Evolutionary conservation across 176 grass and related monocot genomes (phyloP), one percentile per base, ranked within the genome.

Genomic region (Oryza nivara): DNA sequence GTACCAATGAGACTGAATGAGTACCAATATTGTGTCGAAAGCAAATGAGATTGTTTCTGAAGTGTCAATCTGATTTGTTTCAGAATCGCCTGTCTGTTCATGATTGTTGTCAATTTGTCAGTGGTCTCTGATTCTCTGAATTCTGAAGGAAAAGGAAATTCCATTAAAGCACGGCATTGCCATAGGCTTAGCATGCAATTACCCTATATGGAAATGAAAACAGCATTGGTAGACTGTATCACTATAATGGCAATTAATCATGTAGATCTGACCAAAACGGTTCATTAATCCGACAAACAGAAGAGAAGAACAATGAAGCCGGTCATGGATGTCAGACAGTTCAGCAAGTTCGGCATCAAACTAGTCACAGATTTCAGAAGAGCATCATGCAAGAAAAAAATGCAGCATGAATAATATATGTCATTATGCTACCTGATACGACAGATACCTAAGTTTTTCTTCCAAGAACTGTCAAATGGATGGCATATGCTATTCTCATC

Each of bases 341-440:
- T 79, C 60, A 58, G 68, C 46, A 79, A 72, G 23, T 58, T 35
- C 74, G 44, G 58, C 63, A 47, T 65, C 60, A 76, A 72, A 23
- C 78, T 85, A 58, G 9, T 52, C 71, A 70, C 20, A 70, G 28
- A 38, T 51, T 67, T 25, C 38, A 72, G 56, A 9, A 72, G 77
- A n/a, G n/a, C 65, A 20, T 40, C 1, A 44, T 60, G 32, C 13
- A 22, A 40, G 5, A 40, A 58, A 72, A 66, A 60, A 61, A 3
- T 44, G 40, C 4, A 60, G 46, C 20, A 67, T 72, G 12, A 32
- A 32, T 40, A 38, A 40, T 86, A 36, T 68, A 54, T 70, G 51
- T 40, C 44, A 83, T 85, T 74, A 63, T 74, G 47, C 61, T 68
- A 56, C 46, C 19, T 79, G 84, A 79, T 61, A 83, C 25, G 84